A percentile compares a stretch with the other conserved stretches of the same genome.
phyloP scores from a whole-genome alignment of 495 filamentous ascomycete genomes.

The Penicillium coprophilum region DNA sequence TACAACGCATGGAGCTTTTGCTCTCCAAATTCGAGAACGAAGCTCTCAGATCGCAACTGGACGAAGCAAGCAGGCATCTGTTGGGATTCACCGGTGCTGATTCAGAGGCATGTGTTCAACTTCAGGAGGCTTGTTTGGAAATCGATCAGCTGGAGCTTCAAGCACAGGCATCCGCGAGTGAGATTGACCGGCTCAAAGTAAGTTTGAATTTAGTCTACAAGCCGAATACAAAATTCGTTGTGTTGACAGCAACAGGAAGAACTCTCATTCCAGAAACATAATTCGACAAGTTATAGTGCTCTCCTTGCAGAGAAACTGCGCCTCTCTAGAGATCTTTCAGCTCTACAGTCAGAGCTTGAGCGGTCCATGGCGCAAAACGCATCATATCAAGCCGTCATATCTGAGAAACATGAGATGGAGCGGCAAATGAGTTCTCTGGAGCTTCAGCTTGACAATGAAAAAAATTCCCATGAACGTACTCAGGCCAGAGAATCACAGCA shows the following conservation, averaged over 20 bases:
- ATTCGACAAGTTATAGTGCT: conserved; percentile 65
- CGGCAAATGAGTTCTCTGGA: conserved; percentile 72
- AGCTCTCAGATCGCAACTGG: conserved; percentile 58
- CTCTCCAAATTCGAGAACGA: conserved; percentile 73
- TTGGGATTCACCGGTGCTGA: conserved; percentile 48
- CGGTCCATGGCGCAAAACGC: conserved; percentile 68
- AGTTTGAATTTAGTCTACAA: neutral
- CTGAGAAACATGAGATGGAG: conserved; percentile 74
- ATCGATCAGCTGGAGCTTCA: conserved; percentile 55
- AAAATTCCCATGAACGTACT: conserved; percentile 61
- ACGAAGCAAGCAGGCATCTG: conserved; percentile 52
- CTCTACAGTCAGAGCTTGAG: conserved; percentile 73
- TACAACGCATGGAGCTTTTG: conserved; percentile 62
- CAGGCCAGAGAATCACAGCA: conserved; percentile 49
- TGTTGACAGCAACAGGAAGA: conserved; percentile 55
- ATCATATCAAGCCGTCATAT: conserved; percentile 61
- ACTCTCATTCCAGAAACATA: conserved; percentile 58
- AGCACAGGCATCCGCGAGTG: conserved; percentile 56
- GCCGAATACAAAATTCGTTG: neutral
- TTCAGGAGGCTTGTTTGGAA: conserved; percentile 57
- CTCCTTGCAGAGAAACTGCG: conserved; percentile 73
- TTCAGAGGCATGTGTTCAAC: conserved; percentile 55
- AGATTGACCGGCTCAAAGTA: conserved; percentile 70
- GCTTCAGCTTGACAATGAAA: conserved; percentile 77
- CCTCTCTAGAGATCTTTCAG: conserved; percentile 67